Percentiles rank a stretch among this genome's conserved stretches.
Evolutionary conservation across 2,329 filamentous ascomycete species (phyloP).

Genomic region (Aspergillus clavatus): DNA sequence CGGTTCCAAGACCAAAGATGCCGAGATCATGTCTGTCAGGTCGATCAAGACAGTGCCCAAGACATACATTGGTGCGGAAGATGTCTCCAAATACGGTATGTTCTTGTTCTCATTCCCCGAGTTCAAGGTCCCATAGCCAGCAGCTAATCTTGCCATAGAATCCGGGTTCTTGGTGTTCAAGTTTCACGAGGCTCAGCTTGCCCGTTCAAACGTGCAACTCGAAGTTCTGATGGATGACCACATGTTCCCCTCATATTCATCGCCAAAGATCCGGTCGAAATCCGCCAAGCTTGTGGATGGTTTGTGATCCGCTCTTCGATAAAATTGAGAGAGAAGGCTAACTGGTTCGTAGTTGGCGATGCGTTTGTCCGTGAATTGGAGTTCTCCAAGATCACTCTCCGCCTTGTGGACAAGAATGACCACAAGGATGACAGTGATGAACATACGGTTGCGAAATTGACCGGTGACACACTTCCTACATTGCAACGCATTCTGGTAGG

Average conservation of each 20-base stretch:
- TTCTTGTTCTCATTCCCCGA: background rate
- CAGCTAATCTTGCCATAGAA: constrained; percentile 47
- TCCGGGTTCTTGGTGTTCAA: constrained; percentile 93
- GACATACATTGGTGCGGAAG: constrained; percentile 70
- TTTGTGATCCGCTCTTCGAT: constrained; percentile 27
- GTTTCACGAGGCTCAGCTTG: constrained; percentile 81
- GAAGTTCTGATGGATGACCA: constrained; percentile 94
- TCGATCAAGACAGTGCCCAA: constrained; percentile 61
- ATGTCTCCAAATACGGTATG: constrained; percentile 71
- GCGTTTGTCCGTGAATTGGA: constrained; percentile 97
- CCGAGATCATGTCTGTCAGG: constrained; percentile 43
- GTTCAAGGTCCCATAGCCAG: too few relatives aligned
- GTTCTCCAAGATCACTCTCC: constrained; percentile 85
- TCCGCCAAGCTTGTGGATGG: constrained; percentile 77
- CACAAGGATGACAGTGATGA: constrained; percentile 64
- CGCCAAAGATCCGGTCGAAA: constrained; percentile 66
- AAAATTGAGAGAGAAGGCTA: constrained; percentile 4
- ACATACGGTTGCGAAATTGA: constrained; percentile 72
- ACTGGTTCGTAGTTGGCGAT: constrained; percentile 62
- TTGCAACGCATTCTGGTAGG: constrained; percentile 80
- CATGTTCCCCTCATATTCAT: constrained; percentile 82
- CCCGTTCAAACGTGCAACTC: constrained; percentile 68
- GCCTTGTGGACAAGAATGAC: constrained; percentile 75
- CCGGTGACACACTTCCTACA: constrained; percentile 79
- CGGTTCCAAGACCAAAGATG: constrained; percentile 30